These are phyloP conservation scores for Phytophthora podocarpi DNA, from an alignment of 352 stramenopile species.

Conservation along the genomic window DNA sequence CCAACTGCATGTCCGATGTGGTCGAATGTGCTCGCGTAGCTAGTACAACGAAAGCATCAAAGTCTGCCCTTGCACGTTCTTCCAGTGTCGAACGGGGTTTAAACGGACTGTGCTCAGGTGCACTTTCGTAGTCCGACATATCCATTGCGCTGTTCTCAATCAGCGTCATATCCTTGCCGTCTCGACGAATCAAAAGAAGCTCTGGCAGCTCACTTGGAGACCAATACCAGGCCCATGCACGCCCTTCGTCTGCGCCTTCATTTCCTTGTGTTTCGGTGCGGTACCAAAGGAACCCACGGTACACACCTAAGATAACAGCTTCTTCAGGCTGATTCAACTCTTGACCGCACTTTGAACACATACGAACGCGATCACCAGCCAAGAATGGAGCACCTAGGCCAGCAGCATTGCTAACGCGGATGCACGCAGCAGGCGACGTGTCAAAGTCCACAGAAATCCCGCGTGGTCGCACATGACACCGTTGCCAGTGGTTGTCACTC, in stretches of 20 bases:
- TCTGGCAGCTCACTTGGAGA: slow-evolving; percentile 91
- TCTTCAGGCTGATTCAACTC: slow-evolving; percentile 97
- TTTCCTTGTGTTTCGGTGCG: slow-evolving; percentile 96
- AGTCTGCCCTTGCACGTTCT: slow-evolving; percentile 49
- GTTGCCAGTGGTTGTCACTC: slow-evolving; percentile 81
- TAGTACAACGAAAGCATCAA: slow-evolving; percentile 65
- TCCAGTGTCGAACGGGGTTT: slow-evolving; percentile 54
- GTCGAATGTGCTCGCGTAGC: slow-evolving; percentile 67
- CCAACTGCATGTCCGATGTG: slow-evolving; percentile 81
- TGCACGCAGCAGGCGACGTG: slow-evolving; percentile 89
- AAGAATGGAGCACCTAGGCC: slow-evolving; percentile 91
- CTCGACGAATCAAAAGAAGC: slow-evolving; percentile 76
- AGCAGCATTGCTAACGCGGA: slow-evolving; percentile 86
- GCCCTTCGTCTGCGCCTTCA: slow-evolving; percentile 93
- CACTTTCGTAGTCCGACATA: slow-evolving; percentile 48
- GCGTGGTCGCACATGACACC: slow-evolving; percentile 77
- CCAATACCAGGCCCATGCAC: slow-evolving; percentile 96
- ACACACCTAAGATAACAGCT: slow-evolving; percentile 94
- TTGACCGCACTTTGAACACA: slow-evolving; percentile 93
- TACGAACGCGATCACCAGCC: slow-evolving; percentile 93
- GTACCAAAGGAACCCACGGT: slow-evolving; percentile 95
- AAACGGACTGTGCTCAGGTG: slow-evolving; percentile 47
- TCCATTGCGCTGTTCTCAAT: slow-evolving; percentile 81
- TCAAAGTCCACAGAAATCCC: slow-evolving; percentile 95
- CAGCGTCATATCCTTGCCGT: slow-evolving; percentile 88